Conservation (phyloP, 2,329 filamentous ascomycete species). For the Fusarium tjaetaba region DNA sequence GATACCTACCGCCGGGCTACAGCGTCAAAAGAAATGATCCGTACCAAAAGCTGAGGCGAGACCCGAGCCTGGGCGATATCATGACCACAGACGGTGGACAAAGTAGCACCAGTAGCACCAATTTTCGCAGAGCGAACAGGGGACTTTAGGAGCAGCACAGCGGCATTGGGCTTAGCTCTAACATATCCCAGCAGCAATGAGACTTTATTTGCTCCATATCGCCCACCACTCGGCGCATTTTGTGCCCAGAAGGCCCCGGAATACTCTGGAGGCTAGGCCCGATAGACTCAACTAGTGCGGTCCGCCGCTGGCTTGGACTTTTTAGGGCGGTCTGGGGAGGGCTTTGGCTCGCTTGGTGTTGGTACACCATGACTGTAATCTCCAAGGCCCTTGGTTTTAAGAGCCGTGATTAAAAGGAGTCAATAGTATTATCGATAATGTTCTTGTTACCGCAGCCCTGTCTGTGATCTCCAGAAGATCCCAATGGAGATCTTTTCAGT, state of each 20-base stretch:
- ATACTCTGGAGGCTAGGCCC: constrained; percentile 22
- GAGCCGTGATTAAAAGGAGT: constrained; percentile 30
- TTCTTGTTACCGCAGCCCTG: constrained; percentile 9
- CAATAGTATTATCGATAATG: constrained; percentile 8
- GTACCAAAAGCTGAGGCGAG: constrained; percentile 31
- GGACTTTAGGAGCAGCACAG: constrained; percentile 22
- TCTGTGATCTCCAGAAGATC: constrained; percentile 27
- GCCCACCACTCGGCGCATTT: constrained; percentile 41
- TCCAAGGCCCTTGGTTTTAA: constrained; percentile 30
- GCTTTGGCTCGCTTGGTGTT: not conserved
- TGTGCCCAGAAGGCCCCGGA: constrained; percentile 24
- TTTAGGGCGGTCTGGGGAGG: constrained; percentile 19
- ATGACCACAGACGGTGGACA: constrained; percentile 26
- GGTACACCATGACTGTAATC: constrained; percentile 21
- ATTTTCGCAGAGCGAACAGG: constrained; percentile 23
- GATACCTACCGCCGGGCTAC: constrained; percentile 11
- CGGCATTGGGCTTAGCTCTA: constrained; percentile 39
- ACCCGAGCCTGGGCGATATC: constrained; percentile 44
- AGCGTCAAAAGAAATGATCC: constrained; percentile 40
- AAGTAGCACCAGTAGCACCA: constrained; percentile 32
- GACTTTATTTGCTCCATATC: constrained; percentile 28
- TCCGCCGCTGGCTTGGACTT: constrained; percentile 33
- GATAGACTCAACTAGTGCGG: constrained; percentile 21
- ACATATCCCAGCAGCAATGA: constrained; percentile 24
- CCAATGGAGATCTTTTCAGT: constrained; percentile 8